Evolutionary conservation across 1,284 basidiomycete species (phyloP).

Genomic region (Ceratobasidium sp.): DNA sequence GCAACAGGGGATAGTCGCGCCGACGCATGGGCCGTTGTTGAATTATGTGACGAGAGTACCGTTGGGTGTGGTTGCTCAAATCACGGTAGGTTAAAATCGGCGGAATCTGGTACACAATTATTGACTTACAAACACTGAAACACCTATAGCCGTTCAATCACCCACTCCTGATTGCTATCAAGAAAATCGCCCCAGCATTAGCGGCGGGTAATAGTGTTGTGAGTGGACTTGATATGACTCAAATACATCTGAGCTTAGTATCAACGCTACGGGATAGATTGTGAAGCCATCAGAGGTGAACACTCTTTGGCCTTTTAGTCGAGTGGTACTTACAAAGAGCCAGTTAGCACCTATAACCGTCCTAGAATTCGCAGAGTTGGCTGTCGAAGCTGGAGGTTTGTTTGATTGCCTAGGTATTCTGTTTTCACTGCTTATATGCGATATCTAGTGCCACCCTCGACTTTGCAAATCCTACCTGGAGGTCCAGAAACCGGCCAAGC

Average conservation of each 20-base stretch:
- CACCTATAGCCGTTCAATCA: constrained; percentile 83
- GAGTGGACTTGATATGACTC: constrained; percentile 22
- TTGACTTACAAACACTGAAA: background rate
- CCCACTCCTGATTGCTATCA: constrained; percentile 83
- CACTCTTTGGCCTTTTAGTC: background rate
- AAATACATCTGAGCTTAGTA: background rate
- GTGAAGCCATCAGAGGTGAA: constrained; percentile 84
- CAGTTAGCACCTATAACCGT: constrained; percentile 84
- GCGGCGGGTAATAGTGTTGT: constrained; percentile 84
- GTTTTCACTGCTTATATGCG: background rate
- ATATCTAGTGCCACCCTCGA: constrained; percentile 75
- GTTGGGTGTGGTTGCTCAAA: constrained; percentile 85
- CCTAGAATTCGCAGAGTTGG: constrained; percentile 78
- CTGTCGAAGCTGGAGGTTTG: constrained; percentile 74
- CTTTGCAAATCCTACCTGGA: constrained; percentile 81
- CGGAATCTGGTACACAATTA: background rate
- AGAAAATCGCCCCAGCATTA: constrained; percentile 87
- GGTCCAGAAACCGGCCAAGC: constrained; percentile 74
- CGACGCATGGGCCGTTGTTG: constrained; percentile 80
- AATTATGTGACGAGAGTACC: constrained; percentile 85
- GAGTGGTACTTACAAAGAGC: background rate
- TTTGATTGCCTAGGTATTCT: background rate
- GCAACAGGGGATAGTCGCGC: constrained; percentile 76
- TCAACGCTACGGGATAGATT: constrained; percentile 57
- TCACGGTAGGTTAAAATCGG: constrained; percentile 67